Conservation (phyloP, 805 yeast species). For the Tetrapisispora arboricola region DNA sequence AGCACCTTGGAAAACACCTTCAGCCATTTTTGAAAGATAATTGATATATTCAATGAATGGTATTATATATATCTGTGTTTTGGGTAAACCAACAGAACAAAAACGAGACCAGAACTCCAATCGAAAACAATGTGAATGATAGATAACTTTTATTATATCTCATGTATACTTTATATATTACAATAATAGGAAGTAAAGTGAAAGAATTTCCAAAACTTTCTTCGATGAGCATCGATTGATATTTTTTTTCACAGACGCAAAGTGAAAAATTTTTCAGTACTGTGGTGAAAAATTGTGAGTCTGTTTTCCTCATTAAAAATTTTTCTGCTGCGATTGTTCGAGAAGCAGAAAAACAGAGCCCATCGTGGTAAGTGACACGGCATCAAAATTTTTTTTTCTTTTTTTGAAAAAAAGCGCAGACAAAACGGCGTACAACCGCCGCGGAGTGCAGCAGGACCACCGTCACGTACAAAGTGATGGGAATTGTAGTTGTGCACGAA, state of each 20-base stretch:
- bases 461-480: too few relatives aligned
- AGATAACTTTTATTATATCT: too few relatives aligned
- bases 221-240: neutral
- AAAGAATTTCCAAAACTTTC: neutral
- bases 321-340: neutral
- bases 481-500: too few relatives aligned
- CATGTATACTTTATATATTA: too few relatives aligned
- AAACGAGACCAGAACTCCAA: neutral
- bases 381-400: too few relatives aligned
- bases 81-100: neutral
- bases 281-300: too few relatives aligned
- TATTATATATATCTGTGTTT: neutral
- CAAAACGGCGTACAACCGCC: too few relatives aligned
- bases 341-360: too few relatives aligned
- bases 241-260: neutral
- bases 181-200: neutral
- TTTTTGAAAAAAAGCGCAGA: too few relatives aligned
- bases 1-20: conserved; percentile 98
- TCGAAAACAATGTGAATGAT: neutral
- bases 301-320: too few relatives aligned
- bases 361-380: too few relatives aligned
- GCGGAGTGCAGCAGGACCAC: too few relatives aligned
- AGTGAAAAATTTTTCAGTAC: neutral
- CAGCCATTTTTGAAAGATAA: conserved; percentile 50
- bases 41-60: conserved; percentile 2